Evolutionary conservation across 805 yeast genomes (phyloP).

Genomic region (Cyberlindnera nakhonratchasimensis): DNA sequence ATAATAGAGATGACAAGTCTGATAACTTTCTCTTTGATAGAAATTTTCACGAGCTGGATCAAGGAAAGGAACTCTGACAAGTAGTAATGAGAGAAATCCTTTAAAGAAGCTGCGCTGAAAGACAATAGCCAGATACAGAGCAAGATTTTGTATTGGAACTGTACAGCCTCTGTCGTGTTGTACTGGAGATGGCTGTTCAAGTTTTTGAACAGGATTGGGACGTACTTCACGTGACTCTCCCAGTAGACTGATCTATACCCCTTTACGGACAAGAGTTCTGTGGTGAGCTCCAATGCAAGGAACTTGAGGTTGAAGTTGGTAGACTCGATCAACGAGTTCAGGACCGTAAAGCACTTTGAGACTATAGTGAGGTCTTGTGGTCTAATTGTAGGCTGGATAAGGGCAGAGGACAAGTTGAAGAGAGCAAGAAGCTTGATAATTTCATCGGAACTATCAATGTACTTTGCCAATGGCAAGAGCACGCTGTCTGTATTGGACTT

Average conservation of each 20-base stretch:
- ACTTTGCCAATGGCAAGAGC: constrained; percentile 44
- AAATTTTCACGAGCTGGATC: constrained; percentile 60
- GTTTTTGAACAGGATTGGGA: constrained; percentile 48
- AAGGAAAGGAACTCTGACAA: constrained; percentile 42
- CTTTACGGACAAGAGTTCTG: constrained; percentile 54
- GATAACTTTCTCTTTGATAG: constrained; percentile 89
- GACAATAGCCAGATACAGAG: constrained; percentile 83
- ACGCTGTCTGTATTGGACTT: constrained; percentile 3
- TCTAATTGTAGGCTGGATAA: constrained; percentile 30
- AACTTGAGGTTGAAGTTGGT: constrained; percentile 51
- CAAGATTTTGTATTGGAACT: constrained; percentile 77
- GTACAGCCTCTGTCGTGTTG: constrained; percentile 38
- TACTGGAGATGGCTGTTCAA: constrained; percentile 33
- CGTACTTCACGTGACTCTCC: constrained; percentile 33
- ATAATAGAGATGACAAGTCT: constrained; percentile 78
- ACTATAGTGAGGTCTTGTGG: constrained; percentile 24
- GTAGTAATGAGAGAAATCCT: constrained; percentile 52
- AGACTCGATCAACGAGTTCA: constrained; percentile 28
- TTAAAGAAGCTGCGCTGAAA: constrained; percentile 54
- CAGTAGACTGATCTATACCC: constrained; percentile 51
- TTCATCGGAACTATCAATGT: constrained; percentile 53
- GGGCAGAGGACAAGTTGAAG: constrained; percentile 49
- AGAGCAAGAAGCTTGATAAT: constrained; percentile 53
- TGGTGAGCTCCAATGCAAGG: constrained; percentile 61
- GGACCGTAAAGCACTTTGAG: constrained; percentile 14